phyloP scores from a whole-genome alignment of 208 protist species.

The Trypanosoma conorhini region DNA sequence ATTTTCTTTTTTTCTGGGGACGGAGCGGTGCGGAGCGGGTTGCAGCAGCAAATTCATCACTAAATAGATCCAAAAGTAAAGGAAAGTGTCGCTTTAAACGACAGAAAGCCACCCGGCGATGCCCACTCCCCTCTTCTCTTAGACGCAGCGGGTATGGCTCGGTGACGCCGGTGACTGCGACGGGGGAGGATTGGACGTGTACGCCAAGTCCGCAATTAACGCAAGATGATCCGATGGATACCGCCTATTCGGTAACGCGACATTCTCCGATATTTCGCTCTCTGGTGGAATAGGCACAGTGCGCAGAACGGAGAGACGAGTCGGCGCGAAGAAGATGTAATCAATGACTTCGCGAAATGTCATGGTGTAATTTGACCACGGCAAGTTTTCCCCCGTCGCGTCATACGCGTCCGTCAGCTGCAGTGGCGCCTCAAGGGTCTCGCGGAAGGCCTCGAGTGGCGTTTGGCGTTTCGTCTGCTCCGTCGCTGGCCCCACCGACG shows the following conservation, averaged over 20 bases:
- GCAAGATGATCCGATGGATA: conserved; percentile 91
- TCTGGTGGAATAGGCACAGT: conserved; percentile 81
- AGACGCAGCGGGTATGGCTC: not conserved
- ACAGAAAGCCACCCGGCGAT: conserved; percentile 1
- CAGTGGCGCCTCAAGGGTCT: conserved; percentile 42
- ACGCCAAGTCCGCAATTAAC: conserved; percentile 77
- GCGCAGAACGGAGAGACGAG: conserved; percentile 57
- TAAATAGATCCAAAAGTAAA: conserved; percentile 7
- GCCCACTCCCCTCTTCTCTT: not conserved
- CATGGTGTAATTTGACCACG: conserved; percentile 90
- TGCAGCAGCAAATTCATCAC: not conserved
- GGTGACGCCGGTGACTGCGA: not conserved
- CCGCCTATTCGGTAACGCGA: conserved; percentile 82
- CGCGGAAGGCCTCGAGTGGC: conserved; percentile 38
- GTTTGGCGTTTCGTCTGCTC: conserved; percentile 1
- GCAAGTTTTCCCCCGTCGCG: conserved; percentile 50
- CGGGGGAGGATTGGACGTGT: not conserved
- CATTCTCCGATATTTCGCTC: conserved; percentile 67
- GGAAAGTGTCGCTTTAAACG: conserved; percentile 13
- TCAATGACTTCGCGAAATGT: conserved; percentile 90
- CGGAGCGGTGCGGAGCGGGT: too few relatives aligned
- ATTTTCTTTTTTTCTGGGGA: too few relatives aligned
- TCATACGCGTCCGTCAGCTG: conserved; percentile 62
- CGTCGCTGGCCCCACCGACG: not conserved
- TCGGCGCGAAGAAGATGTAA: conserved; percentile 81